Conservation (phyloP, 306 rosid genomes). For the Abrus precatorius region DNA sequence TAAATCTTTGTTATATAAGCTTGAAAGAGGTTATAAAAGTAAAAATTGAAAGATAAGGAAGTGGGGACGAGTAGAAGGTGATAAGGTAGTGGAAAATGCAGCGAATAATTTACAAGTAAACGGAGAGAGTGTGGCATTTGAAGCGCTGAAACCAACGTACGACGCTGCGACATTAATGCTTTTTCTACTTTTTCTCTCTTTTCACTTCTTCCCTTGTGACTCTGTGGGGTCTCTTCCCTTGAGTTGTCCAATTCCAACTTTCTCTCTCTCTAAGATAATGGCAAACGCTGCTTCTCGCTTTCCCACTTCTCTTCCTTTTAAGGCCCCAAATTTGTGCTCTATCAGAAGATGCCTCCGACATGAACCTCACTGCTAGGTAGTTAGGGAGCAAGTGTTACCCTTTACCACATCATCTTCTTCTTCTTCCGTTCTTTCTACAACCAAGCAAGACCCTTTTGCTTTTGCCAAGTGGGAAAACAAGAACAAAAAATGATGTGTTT, state of each 20-base stretch:
- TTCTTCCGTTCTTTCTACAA: background rate
- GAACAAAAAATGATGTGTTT: background rate
- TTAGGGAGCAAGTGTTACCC: background rate
- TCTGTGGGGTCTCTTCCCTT: conserved; percentile 43
- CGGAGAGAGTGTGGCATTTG: conserved; percentile 32
- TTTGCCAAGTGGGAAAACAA: background rate
- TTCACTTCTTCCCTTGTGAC: background rate
- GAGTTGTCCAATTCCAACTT: conserved; percentile 45
- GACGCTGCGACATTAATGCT: conserved; percentile 12
- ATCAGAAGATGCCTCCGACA: background rate
- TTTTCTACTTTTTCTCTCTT: background rate
- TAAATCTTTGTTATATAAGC: no score
- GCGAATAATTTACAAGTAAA: no score
- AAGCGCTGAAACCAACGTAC: conserved; percentile 60
- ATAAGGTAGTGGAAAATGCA: no score
- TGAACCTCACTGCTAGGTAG: conserved; percentile 39
- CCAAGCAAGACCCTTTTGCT: background rate
- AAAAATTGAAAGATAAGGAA: no score
- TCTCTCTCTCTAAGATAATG: conserved; percentile 30
- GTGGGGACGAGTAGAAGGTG: no score
- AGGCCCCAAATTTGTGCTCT: background rate
- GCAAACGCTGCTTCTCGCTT: background rate
- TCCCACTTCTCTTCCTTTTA: conserved; percentile 6
- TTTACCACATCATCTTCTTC: background rate
- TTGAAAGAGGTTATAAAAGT: no score